phyloP scores from a whole-genome alignment of 2,329 filamentous ascomycete genomes.

The Nigrospora osmanthi region DNA sequence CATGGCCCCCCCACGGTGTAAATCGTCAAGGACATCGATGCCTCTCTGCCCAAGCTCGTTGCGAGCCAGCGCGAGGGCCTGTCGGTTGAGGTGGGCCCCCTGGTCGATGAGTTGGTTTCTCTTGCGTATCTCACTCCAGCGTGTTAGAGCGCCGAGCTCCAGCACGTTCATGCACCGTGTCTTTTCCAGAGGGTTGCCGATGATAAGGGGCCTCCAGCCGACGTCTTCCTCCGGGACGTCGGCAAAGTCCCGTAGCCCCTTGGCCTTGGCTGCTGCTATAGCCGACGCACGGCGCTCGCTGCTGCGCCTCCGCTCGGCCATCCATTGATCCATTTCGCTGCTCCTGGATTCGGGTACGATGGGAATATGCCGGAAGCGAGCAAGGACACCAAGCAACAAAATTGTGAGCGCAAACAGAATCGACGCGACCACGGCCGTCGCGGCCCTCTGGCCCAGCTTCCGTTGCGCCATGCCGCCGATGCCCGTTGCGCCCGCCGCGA shows the following conservation, averaged over 20 bases:
- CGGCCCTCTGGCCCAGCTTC: constrained; percentile 56
- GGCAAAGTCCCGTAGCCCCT: constrained; percentile 14
- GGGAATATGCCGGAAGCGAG: constrained; percentile 57
- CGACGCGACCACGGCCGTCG: constrained; percentile 60
- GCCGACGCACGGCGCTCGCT: constrained; percentile 33
- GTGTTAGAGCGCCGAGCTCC: constrained; percentile 58
- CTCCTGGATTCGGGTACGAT: constrained; percentile 59
- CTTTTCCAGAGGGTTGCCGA: constrained; percentile 64
- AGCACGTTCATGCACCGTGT: constrained; percentile 63
- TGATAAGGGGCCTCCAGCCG: constrained; percentile 60
- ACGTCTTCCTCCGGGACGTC: constrained; percentile 44
- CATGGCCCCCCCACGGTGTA: constrained; percentile 19
- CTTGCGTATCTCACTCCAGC: constrained; percentile 66
- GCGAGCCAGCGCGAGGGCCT: constrained; percentile 22
- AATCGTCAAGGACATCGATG: constrained; percentile 16
- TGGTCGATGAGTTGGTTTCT: constrained; percentile 50
- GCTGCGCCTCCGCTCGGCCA: constrained; percentile 40
- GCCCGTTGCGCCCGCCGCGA: constrained; percentile 61
- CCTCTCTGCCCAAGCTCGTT: constrained; percentile 18
- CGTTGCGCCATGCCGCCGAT: constrained; percentile 62
- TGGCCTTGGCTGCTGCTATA: constrained; percentile 23
- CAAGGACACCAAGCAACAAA: constrained; percentile 52
- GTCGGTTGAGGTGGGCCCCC: constrained; percentile 24
- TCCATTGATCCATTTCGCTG: constrained; percentile 45
- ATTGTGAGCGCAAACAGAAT: constrained; percentile 59